phyloP scores from a whole-genome alignment of 495 filamentous ascomycete genomes.

The Neurospora tetrasperma region DNA sequence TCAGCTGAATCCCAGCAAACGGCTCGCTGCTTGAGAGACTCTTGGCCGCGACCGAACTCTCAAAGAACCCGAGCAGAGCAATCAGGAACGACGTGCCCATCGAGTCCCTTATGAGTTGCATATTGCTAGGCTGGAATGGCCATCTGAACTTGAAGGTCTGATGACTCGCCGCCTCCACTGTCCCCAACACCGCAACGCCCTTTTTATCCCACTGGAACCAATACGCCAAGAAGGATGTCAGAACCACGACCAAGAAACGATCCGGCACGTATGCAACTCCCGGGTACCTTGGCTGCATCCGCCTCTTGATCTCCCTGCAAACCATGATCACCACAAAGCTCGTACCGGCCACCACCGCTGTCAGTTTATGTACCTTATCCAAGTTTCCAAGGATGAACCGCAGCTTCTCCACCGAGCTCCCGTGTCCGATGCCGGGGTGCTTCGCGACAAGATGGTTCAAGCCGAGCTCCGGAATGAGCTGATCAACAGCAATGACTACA shows the following conservation, averaged over 20 bases:
- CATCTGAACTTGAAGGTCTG: constrained; percentile 69
- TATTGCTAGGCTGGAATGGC: constrained; percentile 65
- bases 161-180: constrained; percentile 58
- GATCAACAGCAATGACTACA: constrained; percentile 90
- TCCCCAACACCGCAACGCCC: constrained; percentile 76
- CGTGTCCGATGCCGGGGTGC: constrained; percentile 54
- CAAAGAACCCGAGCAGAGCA: constrained; percentile 92
- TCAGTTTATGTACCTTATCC: constrained; percentile 57
- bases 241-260: constrained; percentile 79
- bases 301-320: constrained; percentile 66
- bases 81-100: constrained; percentile 91
- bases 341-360: constrained; percentile 59
- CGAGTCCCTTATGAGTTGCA: constrained; percentile 74
- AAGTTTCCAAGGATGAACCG: constrained; percentile 64
- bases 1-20: constrained; percentile 65
- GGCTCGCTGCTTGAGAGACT: constrained; percentile 56
- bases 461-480: constrained; percentile 83
- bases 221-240: constrained; percentile 75
- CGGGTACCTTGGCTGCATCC: constrained; percentile 71
- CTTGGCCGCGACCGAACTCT: constrained; percentile 96
- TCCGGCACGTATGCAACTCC: constrained; percentile 85
- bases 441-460: constrained; percentile 52
- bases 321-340: constrained; percentile 88
- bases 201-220: constrained; percentile 66
- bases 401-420: constrained; percentile 76